Evolutionary conservation across 495 filamentous ascomycete genomes (phyloP).

Genomic region (Articulospora tetracladia): DNA sequence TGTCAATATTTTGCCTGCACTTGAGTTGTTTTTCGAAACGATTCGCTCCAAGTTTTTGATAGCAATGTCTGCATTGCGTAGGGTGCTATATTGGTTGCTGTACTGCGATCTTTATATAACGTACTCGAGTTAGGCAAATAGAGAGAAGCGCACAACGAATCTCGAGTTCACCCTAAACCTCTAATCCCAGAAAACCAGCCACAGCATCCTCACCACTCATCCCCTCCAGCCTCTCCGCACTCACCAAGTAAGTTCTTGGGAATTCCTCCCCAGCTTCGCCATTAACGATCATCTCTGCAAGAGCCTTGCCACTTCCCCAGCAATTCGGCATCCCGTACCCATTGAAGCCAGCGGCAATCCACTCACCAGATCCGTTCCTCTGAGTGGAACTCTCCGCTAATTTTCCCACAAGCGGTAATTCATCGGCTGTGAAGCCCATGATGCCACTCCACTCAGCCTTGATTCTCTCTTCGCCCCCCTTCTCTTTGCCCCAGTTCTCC

Average conservation of each 20-base stretch:
- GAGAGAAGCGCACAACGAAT: neutral
- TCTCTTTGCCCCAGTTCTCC: neutral
- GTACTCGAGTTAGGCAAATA: too few species aligned
- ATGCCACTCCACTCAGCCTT: conserved; percentile 38
- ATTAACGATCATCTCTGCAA: conserved; percentile 31
- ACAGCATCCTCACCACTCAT: neutral
- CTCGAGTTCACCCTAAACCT: neutral
- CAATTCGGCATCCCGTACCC: conserved; percentile 47
- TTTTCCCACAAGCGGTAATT: conserved; percentile 42
- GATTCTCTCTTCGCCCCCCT: conserved; percentile 13
- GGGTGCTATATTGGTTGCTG: too few species aligned
- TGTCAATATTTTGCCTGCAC: too few species aligned
- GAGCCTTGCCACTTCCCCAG: conserved; percentile 40
- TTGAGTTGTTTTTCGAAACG: too few species aligned
- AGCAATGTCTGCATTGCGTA: too few species aligned
- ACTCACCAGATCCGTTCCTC: conserved; percentile 31
- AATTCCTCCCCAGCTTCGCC: conserved; percentile 26
- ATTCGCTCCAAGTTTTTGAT: too few species aligned
- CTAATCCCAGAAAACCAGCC: neutral
- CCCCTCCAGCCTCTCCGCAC: conserved; percentile 31
- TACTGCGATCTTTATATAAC: too few species aligned
- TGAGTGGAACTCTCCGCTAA: conserved; percentile 30
- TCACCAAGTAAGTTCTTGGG: conserved; percentile 43
- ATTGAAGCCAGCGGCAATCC: conserved; percentile 42
- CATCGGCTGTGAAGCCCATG: conserved; percentile 42